Evolutionary conservation across 148 eudicot genomes (phyloP), one percentile per base, ranked within the genome.

Genomic region (Rhododendron mucronatum): DNA sequence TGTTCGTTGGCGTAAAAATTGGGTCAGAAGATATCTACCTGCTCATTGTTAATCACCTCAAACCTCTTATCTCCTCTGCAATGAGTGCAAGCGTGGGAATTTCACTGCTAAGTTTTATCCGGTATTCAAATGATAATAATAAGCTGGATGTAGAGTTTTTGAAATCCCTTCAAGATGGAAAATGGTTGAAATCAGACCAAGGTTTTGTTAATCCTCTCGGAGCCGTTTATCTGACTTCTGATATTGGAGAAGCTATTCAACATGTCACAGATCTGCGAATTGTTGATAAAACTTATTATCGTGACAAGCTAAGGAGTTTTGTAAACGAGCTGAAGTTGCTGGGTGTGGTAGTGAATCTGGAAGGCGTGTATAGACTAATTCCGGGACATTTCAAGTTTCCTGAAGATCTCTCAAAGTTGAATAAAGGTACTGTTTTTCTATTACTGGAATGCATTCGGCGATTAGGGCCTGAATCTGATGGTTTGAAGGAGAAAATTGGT

Each of bases 1-100:
- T 47, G 80, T 89, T 86, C 53, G 86, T 89, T 81, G 92, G 92
- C 57, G 91, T 91, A 73, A 83, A 86, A 80, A 80, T 67, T 3
- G 48, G 75, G 33, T 67, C 21, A 33, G 67, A 80, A 53, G 23
- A 86, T 82, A 50, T 48, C 77, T 50, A 48, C 79, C 47, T 15
- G 9, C 84, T 86, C 79, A 65, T 86, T 18, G 44, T 47, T 86
- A n/a, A 81, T 10, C 78, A 18, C 15, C 44, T 86, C 51, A 65
- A 80, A 21, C 33, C 67, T 47, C 67, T 16, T 50, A 7, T n/a
- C 41, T 80, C 81, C 18, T 84, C 82, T 7, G 44, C 12, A 73
- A 71, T 80, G 80, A 84, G 84, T 39, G 37, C 45, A 41, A 41
- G 45, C 45, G 0, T 41, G 45, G 45, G 45, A 41, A 41, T 41